Percentiles rank a stretch among this genome's conserved stretches.
Conservation (phyloP, 163 green algal genomes). For the Scenedesmus sp. region DNA sequence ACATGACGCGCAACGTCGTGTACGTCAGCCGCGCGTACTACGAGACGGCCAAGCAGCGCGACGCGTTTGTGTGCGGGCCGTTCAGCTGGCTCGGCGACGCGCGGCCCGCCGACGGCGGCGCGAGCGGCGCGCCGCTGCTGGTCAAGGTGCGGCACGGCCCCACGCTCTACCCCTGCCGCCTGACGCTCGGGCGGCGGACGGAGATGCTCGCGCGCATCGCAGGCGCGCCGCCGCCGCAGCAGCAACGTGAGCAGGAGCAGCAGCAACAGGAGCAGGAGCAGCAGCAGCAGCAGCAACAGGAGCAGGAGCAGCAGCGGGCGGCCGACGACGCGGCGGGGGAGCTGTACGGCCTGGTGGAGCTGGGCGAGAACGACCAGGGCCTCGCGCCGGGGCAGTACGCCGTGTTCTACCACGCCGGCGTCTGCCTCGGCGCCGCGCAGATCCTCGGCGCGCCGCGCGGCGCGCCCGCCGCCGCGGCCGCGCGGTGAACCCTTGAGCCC, state of each 20-base stretch:
- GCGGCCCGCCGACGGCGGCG: neutral
- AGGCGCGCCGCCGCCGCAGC: neutral
- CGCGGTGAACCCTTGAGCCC: too few relatives aligned
- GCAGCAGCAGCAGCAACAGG: slow-evolving; percentile 15
- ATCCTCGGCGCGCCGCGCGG: slow-evolving; percentile 48
- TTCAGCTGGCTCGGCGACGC: slow-evolving; percentile 77
- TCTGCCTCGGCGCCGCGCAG: slow-evolving; percentile 81
- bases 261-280: slow-evolving; percentile 22
- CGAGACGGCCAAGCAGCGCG: slow-evolving; percentile 52
- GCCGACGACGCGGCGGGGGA: neutral
- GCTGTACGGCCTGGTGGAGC: slow-evolving; percentile 52
- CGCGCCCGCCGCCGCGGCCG: too few relatives aligned
- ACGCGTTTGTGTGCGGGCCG: slow-evolving; percentile 64
- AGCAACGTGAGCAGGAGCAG: neutral
- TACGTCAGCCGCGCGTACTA: slow-evolving; percentile 90
- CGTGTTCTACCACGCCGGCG: slow-evolving; percentile 92
- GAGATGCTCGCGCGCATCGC: slow-evolving; percentile 3
- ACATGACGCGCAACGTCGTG: slow-evolving; percentile 84
- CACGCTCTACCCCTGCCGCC: slow-evolving; percentile 71
- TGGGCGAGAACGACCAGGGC: slow-evolving; percentile 91
- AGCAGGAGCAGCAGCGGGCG: neutral
- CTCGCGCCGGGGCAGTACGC: slow-evolving; percentile 95
- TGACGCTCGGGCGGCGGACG: slow-evolving; percentile 48
- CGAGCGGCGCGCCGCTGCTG: slow-evolving; percentile 45
- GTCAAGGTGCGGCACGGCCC: slow-evolving; percentile 92